Conservation (phyloP, 2,329 filamentous ascomycete species). For the Fusarium nematophilum region DNA sequence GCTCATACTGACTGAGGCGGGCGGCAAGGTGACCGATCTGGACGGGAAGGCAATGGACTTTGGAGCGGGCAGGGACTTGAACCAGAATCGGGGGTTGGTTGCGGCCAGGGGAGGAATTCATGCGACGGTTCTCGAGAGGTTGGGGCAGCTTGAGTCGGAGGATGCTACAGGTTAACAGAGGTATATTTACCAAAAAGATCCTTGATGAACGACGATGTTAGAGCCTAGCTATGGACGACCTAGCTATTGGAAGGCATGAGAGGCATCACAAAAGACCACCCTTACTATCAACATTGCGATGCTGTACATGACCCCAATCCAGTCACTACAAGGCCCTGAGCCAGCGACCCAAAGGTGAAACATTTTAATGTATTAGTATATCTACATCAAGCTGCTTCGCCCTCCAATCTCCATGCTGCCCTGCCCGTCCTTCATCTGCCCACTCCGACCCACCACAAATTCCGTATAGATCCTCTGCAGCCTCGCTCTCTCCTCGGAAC, state of each 20-base stretch:
- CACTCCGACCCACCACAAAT: conserved; percentile 91
- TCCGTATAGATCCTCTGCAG: conserved; percentile 88
- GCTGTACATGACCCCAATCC: too few relatives aligned
- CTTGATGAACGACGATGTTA: too few relatives aligned
- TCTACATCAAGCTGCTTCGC: conserved; percentile 89
- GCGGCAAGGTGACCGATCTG: conserved; percentile 64
- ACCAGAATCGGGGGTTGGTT: conserved; percentile 50
- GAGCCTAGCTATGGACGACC: too few relatives aligned
- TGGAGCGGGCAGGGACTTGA: conserved; percentile 49
- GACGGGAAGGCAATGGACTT: conserved; percentile 52
- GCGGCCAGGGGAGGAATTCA: conserved; percentile 60
- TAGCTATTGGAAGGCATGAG: too few relatives aligned
- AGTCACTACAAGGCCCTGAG: too few relatives aligned
- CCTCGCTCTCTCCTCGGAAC: conserved; percentile 77
- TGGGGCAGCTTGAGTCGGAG: conserved; percentile 36
- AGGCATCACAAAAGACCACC: not conserved
- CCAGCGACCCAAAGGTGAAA: too few relatives aligned
- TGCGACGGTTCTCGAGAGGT: conserved; percentile 50
- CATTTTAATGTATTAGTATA: conserved; percentile 1
- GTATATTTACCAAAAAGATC: too few relatives aligned
- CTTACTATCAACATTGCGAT: conserved; percentile 3
- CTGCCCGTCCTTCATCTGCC: conserved; percentile 95
- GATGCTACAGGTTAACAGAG: conserved; percentile 19
- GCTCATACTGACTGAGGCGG: conserved; percentile 66
- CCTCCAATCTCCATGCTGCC: conserved; percentile 93